Evolutionary conservation across 2,329 filamentous ascomycete genomes (phyloP).

Genomic region (Lecanoromycetidae sp.): DNA sequence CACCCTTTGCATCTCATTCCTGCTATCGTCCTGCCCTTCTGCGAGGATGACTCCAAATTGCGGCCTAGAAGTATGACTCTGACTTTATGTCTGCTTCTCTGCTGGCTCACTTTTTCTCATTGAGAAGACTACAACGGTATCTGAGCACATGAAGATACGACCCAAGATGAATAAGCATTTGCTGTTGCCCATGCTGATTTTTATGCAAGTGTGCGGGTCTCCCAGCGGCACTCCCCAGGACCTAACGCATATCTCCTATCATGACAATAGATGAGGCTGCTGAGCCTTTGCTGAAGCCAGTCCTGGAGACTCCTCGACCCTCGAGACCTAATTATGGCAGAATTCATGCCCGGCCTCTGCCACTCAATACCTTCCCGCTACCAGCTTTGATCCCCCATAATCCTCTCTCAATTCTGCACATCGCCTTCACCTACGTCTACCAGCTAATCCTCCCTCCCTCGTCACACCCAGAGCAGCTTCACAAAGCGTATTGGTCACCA

Average conservation of each 20-base stretch:
- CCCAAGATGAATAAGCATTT: not conserved
- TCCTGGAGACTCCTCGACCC: conserved; percentile 18
- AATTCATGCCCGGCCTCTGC: conserved; percentile 71
- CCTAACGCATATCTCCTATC: not conserved
- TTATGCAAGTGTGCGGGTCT: not conserved
- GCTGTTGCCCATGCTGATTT: not conserved
- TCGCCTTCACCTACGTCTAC: conserved; percentile 63
- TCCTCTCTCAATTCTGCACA: conserved; percentile 72
- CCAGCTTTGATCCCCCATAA: conserved; percentile 86
- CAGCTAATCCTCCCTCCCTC: conserved; percentile 56
- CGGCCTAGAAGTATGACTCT: conserved; percentile 37
- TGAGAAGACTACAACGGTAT: conserved; percentile 89
- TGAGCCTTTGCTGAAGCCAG: conserved; percentile 8
- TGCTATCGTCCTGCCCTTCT: not conserved
- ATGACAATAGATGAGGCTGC: not conserved
- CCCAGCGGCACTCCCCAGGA: not conserved
- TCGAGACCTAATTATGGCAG: conserved; percentile 50
- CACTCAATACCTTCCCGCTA: conserved; percentile 69
- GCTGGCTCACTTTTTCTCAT: conserved; percentile 45
- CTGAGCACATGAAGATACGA: conserved; percentile 43
- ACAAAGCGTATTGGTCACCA: conserved; percentile 67
- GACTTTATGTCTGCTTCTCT: conserved; percentile 42
- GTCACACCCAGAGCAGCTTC: conserved; percentile 51
- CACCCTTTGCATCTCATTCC: not conserved
- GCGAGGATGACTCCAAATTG: conserved; percentile 32